phyloP scores from a whole-genome alignment of 805 yeast genomes.

The Myxozyma neotropica region DNA sequence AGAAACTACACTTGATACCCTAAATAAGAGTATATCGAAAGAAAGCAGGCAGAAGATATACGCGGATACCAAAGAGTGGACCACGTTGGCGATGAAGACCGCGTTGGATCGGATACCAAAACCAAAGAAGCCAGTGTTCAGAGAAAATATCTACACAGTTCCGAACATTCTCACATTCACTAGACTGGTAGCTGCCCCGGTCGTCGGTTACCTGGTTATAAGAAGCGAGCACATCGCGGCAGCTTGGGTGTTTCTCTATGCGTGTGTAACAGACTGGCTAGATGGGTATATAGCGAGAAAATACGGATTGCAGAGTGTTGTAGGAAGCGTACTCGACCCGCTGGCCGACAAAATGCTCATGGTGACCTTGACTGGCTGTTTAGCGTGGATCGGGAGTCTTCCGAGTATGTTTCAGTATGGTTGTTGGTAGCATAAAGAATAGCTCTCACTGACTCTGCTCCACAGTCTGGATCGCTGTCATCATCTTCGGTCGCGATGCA shows the following conservation, averaged over 20 bases:
- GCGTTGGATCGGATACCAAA: conserved; percentile 20
- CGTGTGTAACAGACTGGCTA: conserved; percentile 85
- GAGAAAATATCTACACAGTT: conserved; percentile 71
- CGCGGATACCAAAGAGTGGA: conserved; percentile 13
- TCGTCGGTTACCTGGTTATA: conserved; percentile 77
- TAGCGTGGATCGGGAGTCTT: conserved; percentile 67
- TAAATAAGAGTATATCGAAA: neutral
- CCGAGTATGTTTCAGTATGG: conserved; percentile 48
- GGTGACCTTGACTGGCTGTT: conserved; percentile 79
- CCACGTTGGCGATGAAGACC: conserved; percentile 16
- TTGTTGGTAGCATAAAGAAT: neutral
- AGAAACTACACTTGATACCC: neutral
- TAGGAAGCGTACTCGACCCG: conserved; percentile 93
- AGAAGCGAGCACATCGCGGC: conserved; percentile 66
- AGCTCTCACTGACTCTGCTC: neutral
- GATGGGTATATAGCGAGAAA: conserved; percentile 91
- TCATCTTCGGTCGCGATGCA: conserved; percentile 84
- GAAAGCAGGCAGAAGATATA: conserved; percentile 13
- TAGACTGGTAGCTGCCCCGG: conserved; percentile 79
- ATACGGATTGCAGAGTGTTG: conserved; percentile 72
- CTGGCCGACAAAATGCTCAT: conserved; percentile 90
- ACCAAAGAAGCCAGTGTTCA: conserved; percentile 35
- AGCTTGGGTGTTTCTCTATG: conserved; percentile 71
- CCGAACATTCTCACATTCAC: conserved; percentile 86
- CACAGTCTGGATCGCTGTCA: conserved; percentile 54